A percentile compares a stretch with the other conserved stretches of the same genome.
phyloP scores from a whole-genome alignment of 2,329 filamentous ascomycete genomes.

The Alternaria brassicae region DNA sequence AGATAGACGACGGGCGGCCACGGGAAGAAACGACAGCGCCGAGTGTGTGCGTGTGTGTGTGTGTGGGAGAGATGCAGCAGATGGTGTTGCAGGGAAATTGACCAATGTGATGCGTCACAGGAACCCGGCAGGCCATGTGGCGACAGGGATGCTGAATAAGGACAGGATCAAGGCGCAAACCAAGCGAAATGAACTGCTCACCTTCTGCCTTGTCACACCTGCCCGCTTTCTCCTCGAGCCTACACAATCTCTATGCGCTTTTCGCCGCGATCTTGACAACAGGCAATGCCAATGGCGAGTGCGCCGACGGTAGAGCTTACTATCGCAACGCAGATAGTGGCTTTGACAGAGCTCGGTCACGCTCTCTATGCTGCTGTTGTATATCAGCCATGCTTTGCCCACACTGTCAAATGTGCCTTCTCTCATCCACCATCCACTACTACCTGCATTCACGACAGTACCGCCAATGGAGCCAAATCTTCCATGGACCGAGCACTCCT shows the following conservation, averaged over 20 bases:
- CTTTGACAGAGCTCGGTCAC: conserved; percentile 15
- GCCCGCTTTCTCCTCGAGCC: conserved; percentile 17
- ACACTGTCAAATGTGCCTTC: background rate
- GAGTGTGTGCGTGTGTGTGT: too few species aligned
- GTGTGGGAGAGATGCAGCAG: conserved; percentile 33
- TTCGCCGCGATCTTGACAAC: background rate
- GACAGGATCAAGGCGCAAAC: conserved; percentile 23
- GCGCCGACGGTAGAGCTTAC: conserved; percentile 3
- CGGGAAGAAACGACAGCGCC: conserved; percentile 6
- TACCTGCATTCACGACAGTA: conserved; percentile 11
- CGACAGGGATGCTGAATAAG: conserved; percentile 36
- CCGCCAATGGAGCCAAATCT: background rate
- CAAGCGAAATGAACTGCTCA: conserved; percentile 46
- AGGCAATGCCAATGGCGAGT: conserved; percentile 11
- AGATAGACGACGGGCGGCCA: conserved; percentile 11
- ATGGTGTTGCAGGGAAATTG: conserved; percentile 42
- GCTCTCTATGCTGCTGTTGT: conserved; percentile 28
- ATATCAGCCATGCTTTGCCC: conserved; percentile 45
- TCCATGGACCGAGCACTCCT: conserved; percentile 22
- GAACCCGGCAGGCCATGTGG: conserved; percentile 43
- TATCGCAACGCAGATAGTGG: conserved; percentile 17
- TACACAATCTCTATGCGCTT: conserved; percentile 4
- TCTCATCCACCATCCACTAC: conserved; percentile 6
- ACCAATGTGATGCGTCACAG: conserved; percentile 34
- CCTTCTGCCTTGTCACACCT: conserved; percentile 37